Conservation (phyloP, 805 yeast genomes). For the Wickerhamomyces sydowiorum region DNA sequence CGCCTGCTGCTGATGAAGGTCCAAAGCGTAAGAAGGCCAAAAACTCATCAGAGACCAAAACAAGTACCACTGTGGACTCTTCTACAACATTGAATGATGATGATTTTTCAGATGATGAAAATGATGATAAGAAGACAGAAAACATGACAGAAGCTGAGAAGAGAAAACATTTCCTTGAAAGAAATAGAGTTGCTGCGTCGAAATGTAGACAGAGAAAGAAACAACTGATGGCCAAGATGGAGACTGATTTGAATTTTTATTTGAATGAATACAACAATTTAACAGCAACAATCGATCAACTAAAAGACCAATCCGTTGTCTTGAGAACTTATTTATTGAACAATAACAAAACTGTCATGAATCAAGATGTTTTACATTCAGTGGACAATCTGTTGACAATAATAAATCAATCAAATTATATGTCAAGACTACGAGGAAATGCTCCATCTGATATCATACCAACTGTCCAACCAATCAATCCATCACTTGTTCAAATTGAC, state of each 20-base stretch:
- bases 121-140: constrained; percentile 39
- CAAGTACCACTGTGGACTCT: not conserved
- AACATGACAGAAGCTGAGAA: constrained; percentile 75
- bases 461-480: constrained; percentile 25
- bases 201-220: constrained; percentile 94
- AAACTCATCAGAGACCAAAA: not conserved
- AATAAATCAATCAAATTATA: constrained; percentile 19
- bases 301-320: constrained; percentile 52
- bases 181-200: constrained; percentile 92
- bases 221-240: constrained; percentile 78
- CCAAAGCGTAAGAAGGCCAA: constrained; percentile 4
- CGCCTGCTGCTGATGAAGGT: not conserved
- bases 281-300: constrained; percentile 47
- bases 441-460: constrained; percentile 20
- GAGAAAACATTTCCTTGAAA: constrained; percentile 71
- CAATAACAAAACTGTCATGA: constrained; percentile 28
- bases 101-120: not conserved
- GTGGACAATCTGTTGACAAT: constrained; percentile 20
- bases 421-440: constrained; percentile 22
- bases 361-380: constrained; percentile 40
- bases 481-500: constrained; percentile 17
- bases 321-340: constrained; percentile 41
- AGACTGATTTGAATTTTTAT: constrained; percentile 67
- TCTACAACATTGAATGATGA: constrained; percentile 1
- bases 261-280: constrained; percentile 65